Base-by-base conservation (phyloP, 305 asterid species). In the Solanum hybrid region DNA sequence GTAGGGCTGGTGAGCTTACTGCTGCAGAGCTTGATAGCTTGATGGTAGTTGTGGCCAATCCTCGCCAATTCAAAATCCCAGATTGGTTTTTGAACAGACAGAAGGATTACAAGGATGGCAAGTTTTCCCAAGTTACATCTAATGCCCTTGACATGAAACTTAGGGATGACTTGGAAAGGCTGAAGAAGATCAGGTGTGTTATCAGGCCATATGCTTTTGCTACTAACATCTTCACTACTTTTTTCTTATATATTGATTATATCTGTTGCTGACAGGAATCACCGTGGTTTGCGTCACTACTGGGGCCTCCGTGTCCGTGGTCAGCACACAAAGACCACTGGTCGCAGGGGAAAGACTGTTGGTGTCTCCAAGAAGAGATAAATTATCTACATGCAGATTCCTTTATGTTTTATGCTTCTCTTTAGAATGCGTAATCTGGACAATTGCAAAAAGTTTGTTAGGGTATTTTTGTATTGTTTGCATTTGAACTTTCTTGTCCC, bases 261-360 rank as follows among this genome's bases (percentile, higher is more conserved):
- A 2, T 40, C 45, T 87, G 15, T 73, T 40, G 80, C 72, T 87
- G 73, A 19, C 88, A 92, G 93, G 90, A 90, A 92, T 24, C 93
- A 92, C 35, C 92, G 92, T 87, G 93, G 93, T 89, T 90, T 92
- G 37, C 91, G 93, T 26, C 93, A 92, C 88, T 92, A 92, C 56
- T 92, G 93, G 93, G 93, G 93, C 73, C 93, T 92, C 32, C 89
- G 93, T 75, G 93, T 92, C 22, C 92, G 92, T 29, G 93, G 93
- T 26, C 93, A 92, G 78, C 93, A 92, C 90, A 92, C 93, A 26
- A 92, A 92, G 77, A 92, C 93, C 45, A 92, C 93, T 12, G 93
- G 93, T 1, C 93, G 93, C 8, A 85, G 93, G 80, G 93, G 93
- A 19, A 92, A 92, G 91, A 92, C 93, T 72, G 93, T 92, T 80